Conservation (phyloP, 257 asterid genomes). For the Solanum paucissectum region DNA sequence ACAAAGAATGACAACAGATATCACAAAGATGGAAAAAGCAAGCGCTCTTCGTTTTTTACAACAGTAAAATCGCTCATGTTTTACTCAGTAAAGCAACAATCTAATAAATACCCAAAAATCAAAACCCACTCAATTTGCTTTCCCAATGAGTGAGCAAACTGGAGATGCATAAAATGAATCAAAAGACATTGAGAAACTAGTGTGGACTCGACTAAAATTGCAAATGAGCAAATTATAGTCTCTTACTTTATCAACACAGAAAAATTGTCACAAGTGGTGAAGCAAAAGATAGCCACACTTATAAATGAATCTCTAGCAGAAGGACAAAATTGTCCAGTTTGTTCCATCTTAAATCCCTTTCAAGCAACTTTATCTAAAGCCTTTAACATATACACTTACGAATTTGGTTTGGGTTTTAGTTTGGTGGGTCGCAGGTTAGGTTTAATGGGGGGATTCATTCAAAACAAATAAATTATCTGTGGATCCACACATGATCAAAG, state of each 20-base stretch:
- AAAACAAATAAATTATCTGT: not conserved
- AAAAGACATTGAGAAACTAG: not conserved
- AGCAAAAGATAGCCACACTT: not conserved
- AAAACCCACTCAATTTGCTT: not conserved
- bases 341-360: not conserved
- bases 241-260: not conserved
- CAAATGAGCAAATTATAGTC: not conserved
- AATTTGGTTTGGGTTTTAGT: not conserved
- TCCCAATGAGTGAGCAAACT: not conserved
- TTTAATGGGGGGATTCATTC: not conserved
- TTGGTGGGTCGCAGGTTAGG: not conserved
- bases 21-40: not conserved
- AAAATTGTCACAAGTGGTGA: not conserved
- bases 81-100: not conserved
- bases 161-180: not conserved
- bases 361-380: not conserved
- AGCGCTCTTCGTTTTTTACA: not conserved
- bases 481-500: not conserved
- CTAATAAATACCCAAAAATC: not conserved
- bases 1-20: not conserved
- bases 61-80: not conserved
- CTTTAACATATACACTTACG: not conserved
- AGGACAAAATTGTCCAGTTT: not conserved
- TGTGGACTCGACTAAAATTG: not conserved
- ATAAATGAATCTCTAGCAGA: not conserved